A percentile compares a stretch with the other conserved stretches of the same genome.
Evolutionary conservation across 2,329 filamentous ascomycete genomes (phyloP).

Genomic region (Aureobasidium sp.): DNA sequence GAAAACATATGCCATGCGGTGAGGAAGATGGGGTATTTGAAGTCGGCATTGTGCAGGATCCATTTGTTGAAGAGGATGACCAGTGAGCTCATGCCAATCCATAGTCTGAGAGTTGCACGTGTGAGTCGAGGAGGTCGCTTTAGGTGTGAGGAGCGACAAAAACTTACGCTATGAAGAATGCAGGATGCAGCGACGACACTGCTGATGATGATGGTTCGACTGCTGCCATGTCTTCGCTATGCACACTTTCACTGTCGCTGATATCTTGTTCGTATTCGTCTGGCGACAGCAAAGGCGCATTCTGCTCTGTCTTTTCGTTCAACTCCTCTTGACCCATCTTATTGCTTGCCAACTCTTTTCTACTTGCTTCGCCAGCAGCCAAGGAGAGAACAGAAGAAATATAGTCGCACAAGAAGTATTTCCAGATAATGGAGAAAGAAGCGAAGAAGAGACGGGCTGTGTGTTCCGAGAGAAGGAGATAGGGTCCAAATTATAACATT

Average conservation of each 20-base stretch:
- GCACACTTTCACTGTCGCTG: slow-evolving; percentile 13
- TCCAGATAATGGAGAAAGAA: not conserved
- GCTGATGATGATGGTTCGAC: not conserved
- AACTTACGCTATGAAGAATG: slow-evolving; percentile 80
- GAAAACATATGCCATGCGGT: slow-evolving; percentile 32
- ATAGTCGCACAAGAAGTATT: not conserved
- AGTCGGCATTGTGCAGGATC: slow-evolving; percentile 79
- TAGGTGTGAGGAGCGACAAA: slow-evolving; percentile 18
- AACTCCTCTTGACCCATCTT: not conserved
- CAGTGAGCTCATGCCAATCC: slow-evolving; percentile 84
- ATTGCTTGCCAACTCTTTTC: not conserved
- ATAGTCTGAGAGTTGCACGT: slow-evolving; percentile 55
- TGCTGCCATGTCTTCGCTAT: not conserved
- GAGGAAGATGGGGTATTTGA: slow-evolving; percentile 47
- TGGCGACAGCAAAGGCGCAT: slow-evolving; percentile 3
- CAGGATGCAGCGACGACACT: slow-evolving; percentile 68
- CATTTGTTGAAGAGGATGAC: slow-evolving; percentile 95
- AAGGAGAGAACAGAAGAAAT: not conserved
- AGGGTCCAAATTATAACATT: slow-evolving; percentile 5
- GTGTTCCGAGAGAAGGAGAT: not conserved
- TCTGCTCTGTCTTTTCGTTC: slow-evolving; percentile 18
- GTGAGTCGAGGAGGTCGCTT: not conserved
- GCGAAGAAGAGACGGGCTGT: not conserved
- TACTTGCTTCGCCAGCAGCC: not conserved
- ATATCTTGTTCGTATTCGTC: slow-evolving; percentile 10